These are phyloP conservation scores for Fusarium aywerte DNA, from an alignment of 2,329 filamentous ascomycete species.

Conservation along the genomic window DNA sequence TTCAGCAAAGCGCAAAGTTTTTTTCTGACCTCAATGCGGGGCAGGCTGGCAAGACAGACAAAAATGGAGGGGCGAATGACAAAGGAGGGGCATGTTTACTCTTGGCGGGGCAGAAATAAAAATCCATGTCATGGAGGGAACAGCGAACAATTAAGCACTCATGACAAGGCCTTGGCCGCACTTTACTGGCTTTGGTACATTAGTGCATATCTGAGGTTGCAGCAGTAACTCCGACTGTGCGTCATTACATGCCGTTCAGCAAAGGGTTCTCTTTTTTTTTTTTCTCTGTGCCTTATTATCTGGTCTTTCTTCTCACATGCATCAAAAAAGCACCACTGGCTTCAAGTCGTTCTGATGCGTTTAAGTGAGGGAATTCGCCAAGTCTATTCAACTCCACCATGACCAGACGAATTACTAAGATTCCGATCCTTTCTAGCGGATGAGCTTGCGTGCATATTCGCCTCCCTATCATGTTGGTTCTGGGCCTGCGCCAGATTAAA, in stretches of 20 bases:
- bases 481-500: conserved; percentile 19
- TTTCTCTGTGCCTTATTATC: conserved; percentile 15
- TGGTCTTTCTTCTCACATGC: conserved; percentile 23
- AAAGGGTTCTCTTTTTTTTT: conserved; percentile 9
- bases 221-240: conserved; percentile 36
- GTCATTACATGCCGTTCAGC: conserved; percentile 35
- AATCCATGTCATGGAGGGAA: conserved; percentile 22
- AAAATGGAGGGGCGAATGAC: conserved; percentile 38
- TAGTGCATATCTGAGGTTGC: conserved; percentile 29
- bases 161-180: conserved; percentile 33
- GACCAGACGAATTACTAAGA: conserved; percentile 32
- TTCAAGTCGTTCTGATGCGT: conserved; percentile 26
- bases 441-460: conserved; percentile 27
- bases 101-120: conserved; percentile 41
- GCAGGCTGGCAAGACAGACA: conserved; percentile 29
- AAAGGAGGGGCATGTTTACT: conserved; percentile 42
- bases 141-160: conserved; percentile 34
- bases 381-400: conserved; percentile 37
- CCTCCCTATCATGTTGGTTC: conserved; percentile 11
- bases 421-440: conserved; percentile 28
- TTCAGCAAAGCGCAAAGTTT: conserved; percentile 16
- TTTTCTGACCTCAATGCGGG: conserved; percentile 35
- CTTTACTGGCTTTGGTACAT: conserved; percentile 5
- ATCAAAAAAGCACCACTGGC: conserved; percentile 25
- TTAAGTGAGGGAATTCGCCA: conserved; percentile 35